Evolutionary conservation across 257 asterid species (phyloP), one percentile per base, ranked within the genome.

Genomic region (Forsythia suspensa): DNA sequence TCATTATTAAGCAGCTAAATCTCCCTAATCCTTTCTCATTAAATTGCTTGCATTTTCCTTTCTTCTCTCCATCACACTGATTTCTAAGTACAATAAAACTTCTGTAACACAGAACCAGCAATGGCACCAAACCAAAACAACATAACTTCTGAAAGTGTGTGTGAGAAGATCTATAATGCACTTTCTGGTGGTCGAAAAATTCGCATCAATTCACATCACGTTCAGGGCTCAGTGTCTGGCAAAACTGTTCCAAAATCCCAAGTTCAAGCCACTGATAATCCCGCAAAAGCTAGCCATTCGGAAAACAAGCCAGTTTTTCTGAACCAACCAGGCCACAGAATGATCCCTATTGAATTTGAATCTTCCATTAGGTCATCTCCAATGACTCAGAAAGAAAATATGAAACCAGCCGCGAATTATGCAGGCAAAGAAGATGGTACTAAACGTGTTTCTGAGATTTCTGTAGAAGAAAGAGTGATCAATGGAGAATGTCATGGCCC

Each of bases 121-220:
- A 87, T 87, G 90, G 84, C 84, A 43, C 81, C 73, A 0, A 39
- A 81, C 48, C 71, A 69, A 15, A 71, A 42, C 20, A 74, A 3
- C 40, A 41, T 8, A 48, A 82, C 68, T 59, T 55, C 72, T 8
- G 8, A 51, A 48, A 69, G 72, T 8, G 51, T 5, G 34, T 41
- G 37, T 51, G 61, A 78, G 78, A 82, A 71, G 52, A 70, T 75
- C 57, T 70, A 16, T 3, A 74, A 39, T 63, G 70, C 39, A 63
- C 0, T 63, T 63, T 63, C 70, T 4, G 6, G 70, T 3, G 39
- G 70, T 3, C 18, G 70, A 63, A 63, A 29, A 1, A 11, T 8
- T 63, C 40, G n/a, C 70, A n/a, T 13, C 39, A 29, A 29, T 63
- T 63, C 70, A 5, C 39, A 29, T 29, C 15, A 29, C 1, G 15